Percentiles rank a stretch among this genome's conserved stretches.
These are phyloP conservation scores for Pythium brachiatum DNA, from an alignment of 352 stramenopile species.

Conservation along the genomic window DNA sequence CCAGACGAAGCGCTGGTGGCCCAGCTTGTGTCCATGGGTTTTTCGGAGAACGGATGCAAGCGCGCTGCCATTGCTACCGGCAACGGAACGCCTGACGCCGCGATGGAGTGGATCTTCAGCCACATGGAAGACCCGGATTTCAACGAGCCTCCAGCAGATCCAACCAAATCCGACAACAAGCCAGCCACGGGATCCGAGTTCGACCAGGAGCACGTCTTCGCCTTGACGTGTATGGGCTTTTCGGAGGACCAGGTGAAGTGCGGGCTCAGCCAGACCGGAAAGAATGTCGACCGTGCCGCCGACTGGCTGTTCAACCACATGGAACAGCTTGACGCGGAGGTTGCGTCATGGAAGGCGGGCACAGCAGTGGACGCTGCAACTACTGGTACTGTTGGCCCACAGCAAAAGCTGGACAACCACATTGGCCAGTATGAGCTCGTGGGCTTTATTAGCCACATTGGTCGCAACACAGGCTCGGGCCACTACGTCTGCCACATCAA, in stretches of 20 bases:
- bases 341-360: conserved; percentile 76
- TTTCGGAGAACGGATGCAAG: conserved; percentile 97
- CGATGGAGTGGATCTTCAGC: conserved; percentile 98
- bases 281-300: conserved; percentile 91
- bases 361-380: conserved; percentile 19
- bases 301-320: conserved; percentile 99
- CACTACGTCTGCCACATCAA: conserved; percentile 99
- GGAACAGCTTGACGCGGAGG: conserved; percentile 92
- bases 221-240: conserved; percentile 87
- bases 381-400: conserved; percentile 12
- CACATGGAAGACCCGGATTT: conserved; percentile 98
- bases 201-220: conserved; percentile 67
- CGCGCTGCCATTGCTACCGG: conserved; percentile 91
- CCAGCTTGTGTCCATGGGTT: conserved; percentile 98
- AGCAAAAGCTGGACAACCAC: conserved; percentile 59
- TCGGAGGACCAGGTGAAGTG: conserved; percentile 88
- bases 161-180: not conserved
- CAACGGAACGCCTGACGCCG: conserved; percentile 90
- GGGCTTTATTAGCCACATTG: conserved; percentile 98
- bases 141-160: conserved; percentile 68
- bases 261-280: conserved; percentile 90
- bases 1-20: conserved; percentile 90
- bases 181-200: conserved; percentile 61
- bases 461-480: conserved; percentile 96
- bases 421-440: conserved; percentile 91